These are phyloP conservation scores for Dendrobium chrysotoxum DNA, from an alignment of 106 monocot genomes.

Conservation along the genomic window DNA sequence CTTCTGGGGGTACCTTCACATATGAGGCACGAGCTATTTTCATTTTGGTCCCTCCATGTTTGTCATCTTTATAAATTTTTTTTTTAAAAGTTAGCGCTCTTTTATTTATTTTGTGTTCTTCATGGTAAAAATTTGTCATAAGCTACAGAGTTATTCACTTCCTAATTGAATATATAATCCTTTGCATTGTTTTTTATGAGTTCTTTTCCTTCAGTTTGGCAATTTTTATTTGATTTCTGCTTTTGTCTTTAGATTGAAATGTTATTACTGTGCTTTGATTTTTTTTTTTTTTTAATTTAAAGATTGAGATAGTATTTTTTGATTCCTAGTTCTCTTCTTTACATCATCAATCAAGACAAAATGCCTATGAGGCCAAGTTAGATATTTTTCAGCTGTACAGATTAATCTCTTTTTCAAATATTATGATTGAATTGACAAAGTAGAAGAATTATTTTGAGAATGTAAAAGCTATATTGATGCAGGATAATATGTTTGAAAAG, in stretches of 20 bases:
- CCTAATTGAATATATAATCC: too few species aligned
- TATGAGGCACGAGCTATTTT: slow-evolving; percentile 42
- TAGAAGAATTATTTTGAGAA: neutral
- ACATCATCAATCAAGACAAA: too few species aligned
- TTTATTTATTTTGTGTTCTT: neutral
- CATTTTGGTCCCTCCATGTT: neutral
- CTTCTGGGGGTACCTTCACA: slow-evolving; percentile 63
- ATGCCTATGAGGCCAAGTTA: neutral
- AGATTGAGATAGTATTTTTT: too few species aligned
- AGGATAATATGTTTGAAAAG: too few species aligned
- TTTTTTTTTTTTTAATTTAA: too few species aligned
- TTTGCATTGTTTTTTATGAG: too few species aligned
- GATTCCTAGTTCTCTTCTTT: too few species aligned
- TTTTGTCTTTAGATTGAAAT: too few species aligned
- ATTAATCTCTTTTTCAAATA: neutral
- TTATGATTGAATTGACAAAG: neutral
- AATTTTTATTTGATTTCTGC: too few species aligned
- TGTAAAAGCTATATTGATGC: too few species aligned
- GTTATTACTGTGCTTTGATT: too few species aligned
- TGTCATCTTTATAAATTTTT: neutral
- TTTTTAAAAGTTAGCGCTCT: neutral
- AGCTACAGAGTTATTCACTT: neutral
- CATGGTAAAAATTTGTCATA: neutral
- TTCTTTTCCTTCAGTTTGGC: too few species aligned
- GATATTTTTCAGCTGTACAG: neutral